phyloP scores from a whole-genome alignment of 1,139 yeast genomes.

The Pichia kudriavzevii region DNA sequence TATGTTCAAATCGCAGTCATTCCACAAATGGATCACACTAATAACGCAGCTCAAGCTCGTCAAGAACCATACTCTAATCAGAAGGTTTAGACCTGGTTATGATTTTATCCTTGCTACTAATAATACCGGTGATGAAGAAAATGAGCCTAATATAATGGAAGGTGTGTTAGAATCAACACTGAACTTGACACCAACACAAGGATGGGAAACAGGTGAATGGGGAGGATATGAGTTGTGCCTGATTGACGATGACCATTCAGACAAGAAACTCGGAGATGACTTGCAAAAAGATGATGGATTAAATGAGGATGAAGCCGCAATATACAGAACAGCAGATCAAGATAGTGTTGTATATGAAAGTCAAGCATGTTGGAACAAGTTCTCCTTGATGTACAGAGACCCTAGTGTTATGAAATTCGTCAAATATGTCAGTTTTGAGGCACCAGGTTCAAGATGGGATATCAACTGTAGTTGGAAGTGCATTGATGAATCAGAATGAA shows the following conservation, averaged over 20 bases:
- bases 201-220: constrained; percentile 79
- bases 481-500: constrained; percentile 27
- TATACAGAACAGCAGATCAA: constrained; percentile 48
- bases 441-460: constrained; percentile 94
- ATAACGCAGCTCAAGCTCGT: constrained; percentile 61
- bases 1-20: constrained; percentile 53
- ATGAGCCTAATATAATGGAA: constrained; percentile 35
- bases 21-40: constrained; percentile 60
- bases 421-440: constrained; percentile 83
- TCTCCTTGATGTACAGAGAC: constrained; percentile 75
- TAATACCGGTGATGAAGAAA: constrained; percentile 36
- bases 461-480: constrained; percentile 75
- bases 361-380: constrained; percentile 78
- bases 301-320: constrained; percentile 47
- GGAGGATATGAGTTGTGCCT: constrained; percentile 95
- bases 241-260: constrained; percentile 49
- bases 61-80: constrained; percentile 59
- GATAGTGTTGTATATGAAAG: constrained; percentile 76
- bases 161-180: constrained; percentile 61
- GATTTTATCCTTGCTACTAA: constrained; percentile 91
- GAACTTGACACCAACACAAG: constrained; percentile 68
- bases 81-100: constrained; percentile 91
- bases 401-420: constrained; percentile 80
- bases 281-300: constrained; percentile 41
- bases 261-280: constrained; percentile 26